Conservation (phyloP, 2,329 filamentous ascomycete species). For the Sporothrix schenckii region DNA sequence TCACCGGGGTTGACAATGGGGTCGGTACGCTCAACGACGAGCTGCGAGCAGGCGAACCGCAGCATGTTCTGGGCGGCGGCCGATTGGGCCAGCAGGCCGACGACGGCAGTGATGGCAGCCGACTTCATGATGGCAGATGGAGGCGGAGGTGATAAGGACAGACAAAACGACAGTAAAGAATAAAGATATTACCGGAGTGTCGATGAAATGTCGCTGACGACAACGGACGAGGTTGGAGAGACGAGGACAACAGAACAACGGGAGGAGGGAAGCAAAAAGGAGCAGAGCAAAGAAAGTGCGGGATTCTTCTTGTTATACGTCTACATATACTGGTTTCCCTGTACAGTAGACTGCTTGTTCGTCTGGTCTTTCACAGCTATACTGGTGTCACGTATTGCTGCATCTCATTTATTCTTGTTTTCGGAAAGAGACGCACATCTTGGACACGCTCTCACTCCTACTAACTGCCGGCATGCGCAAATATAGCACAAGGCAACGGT, state of each 20-base stretch:
- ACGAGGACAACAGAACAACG: not conserved
- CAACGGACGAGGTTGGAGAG: slow-evolving; percentile 22
- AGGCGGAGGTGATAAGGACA: not conserved
- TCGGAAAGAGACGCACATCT: not conserved
- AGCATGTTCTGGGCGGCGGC: slow-evolving; percentile 48
- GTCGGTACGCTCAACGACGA: slow-evolving; percentile 52
- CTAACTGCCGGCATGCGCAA: slow-evolving; percentile 2
- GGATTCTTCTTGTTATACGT: slow-evolving; percentile 11
- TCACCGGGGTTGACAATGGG: slow-evolving; percentile 52
- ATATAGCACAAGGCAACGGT: no score
- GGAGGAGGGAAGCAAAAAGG: not conserved
- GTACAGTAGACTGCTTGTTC: not conserved
- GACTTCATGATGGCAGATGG: slow-evolving; percentile 29
- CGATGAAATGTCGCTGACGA: not conserved
- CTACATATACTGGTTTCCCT: slow-evolving; percentile 7
- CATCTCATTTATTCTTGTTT: not conserved
- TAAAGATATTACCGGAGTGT: not conserved
- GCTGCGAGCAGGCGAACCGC: slow-evolving; percentile 53
- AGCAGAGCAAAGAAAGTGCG: not conserved
- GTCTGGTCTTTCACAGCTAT: slow-evolving; percentile 18
- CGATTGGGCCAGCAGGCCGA: slow-evolving; percentile 40
- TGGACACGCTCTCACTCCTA: not conserved
- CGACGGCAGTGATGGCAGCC: slow-evolving; percentile 29
- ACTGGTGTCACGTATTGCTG: not conserved
- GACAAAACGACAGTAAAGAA: not conserved